Conservation (phyloP, 2,329 filamentous ascomycete genomes). For the Saccharata proteae region DNA sequence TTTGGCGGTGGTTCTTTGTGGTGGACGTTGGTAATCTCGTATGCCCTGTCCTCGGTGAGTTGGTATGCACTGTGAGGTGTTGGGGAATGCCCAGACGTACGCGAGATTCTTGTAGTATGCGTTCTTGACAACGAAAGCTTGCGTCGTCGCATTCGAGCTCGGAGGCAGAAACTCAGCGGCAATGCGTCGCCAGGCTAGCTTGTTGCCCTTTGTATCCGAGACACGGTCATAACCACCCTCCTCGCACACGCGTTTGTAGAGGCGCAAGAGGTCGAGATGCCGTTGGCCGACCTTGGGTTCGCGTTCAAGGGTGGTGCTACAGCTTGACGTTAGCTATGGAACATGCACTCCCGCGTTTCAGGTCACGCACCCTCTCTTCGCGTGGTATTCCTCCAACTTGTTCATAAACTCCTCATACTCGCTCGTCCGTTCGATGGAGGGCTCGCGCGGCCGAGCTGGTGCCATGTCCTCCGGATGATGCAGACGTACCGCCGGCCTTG, state of each 20-base stretch:
- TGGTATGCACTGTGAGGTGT: not conserved
- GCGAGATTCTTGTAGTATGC: constrained; percentile 83
- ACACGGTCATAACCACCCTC: constrained; percentile 80
- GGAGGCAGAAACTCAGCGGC: constrained; percentile 65
- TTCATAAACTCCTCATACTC: constrained; percentile 73
- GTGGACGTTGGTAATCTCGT: constrained; percentile 69
- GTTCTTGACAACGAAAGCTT: constrained; percentile 75
- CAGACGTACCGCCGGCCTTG: too few species aligned
- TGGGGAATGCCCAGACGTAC: constrained; percentile 21
- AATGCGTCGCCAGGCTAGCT: constrained; percentile 74
- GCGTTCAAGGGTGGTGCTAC: constrained; percentile 60
- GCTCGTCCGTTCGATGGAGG: constrained; percentile 36
- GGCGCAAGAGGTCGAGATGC: constrained; percentile 63
- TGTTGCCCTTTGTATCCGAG: constrained; percentile 53
- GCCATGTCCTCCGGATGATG: constrained; percentile 27
- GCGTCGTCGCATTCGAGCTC: constrained; percentile 64
- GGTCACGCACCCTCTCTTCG: constrained; percentile 53
- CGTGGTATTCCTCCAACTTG: constrained; percentile 60
- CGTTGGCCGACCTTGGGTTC: constrained; percentile 71
- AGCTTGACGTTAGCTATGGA: constrained; percentile 14
- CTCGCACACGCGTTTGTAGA: constrained; percentile 65
- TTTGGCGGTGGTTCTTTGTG: constrained; percentile 73
- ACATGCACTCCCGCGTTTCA: constrained; percentile 12
- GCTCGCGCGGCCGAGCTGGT: constrained; percentile 30
- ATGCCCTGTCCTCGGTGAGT: constrained; percentile 40